Conservation (phyloP, 202 grass and related monocot genomes). For the Schoenoplectus triqueter region DNA sequence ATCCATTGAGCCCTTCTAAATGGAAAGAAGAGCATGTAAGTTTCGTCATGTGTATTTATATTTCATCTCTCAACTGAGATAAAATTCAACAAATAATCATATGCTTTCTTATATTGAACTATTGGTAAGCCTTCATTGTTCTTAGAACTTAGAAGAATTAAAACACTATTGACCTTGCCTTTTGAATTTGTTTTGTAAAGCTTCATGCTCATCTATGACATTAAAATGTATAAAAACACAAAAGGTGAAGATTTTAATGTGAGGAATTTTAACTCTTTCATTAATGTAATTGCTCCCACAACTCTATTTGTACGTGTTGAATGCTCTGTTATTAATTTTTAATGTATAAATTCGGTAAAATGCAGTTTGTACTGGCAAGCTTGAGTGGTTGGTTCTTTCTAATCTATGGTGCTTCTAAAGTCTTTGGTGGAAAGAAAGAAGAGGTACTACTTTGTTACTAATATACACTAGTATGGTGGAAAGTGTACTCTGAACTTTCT, state of each 20-base stretch:
- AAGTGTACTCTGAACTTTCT: neutral
- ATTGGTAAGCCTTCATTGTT: neutral
- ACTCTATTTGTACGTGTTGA: neutral
- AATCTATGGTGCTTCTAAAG: slow-evolving; percentile 37
- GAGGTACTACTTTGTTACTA: slow-evolving; percentile 22
- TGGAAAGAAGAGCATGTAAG: slow-evolving; percentile 93
- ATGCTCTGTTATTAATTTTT: neutral
- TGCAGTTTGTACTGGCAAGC: slow-evolving; percentile 46
- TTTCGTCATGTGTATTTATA: neutral
- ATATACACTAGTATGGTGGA: neutral
- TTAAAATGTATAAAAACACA: neutral
- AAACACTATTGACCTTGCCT: neutral
- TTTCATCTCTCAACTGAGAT: slow-evolving; percentile 9
- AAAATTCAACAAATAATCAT: neutral
- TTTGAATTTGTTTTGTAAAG: slow-evolving; percentile 11
- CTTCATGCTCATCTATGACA: slow-evolving; percentile 5
- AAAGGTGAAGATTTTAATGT: neutral
- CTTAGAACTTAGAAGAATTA: neutral
- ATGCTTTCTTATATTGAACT: neutral
- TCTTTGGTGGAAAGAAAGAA: slow-evolving; percentile 39
- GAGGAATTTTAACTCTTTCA: neutral
- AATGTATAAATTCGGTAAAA: slow-evolving; percentile 22
- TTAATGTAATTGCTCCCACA: neutral
- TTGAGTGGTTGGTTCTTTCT: slow-evolving; percentile 42
- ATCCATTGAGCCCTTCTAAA: slow-evolving; percentile 66